Percentiles rank a stretch among this genome's conserved stretches.
phyloP scores from a whole-genome alignment of 208 protist genomes.

The Trypanosoma caninum region DNA sequence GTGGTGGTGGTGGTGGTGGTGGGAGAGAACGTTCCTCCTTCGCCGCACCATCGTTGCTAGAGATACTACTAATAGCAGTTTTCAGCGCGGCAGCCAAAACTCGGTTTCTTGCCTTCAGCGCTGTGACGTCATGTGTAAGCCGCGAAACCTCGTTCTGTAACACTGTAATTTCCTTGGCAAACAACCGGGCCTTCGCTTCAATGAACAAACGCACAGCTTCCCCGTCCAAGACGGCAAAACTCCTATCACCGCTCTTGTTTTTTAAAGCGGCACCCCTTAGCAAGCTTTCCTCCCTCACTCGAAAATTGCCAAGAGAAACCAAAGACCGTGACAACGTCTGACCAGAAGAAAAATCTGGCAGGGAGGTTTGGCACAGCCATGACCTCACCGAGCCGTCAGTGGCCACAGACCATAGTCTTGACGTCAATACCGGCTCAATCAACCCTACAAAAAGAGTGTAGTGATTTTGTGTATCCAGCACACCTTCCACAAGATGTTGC shows the following conservation, averaged over 20 bases:
- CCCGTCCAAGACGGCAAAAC: constrained; percentile 4
- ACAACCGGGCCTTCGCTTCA: constrained; percentile 25
- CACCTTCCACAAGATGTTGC: constrained; percentile 15
- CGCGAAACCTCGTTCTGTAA: constrained; percentile 15
- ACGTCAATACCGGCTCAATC: constrained; percentile 40
- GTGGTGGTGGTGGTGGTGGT: constrained; percentile 3
- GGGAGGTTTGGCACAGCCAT: constrained; percentile 33
- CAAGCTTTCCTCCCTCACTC: background rate
- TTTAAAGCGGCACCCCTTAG: background rate
- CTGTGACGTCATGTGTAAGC: constrained; percentile 21
- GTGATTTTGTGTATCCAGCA: background rate
- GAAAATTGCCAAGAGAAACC: too few relatives aligned
- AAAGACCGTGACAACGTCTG: too few relatives aligned
- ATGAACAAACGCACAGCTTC: constrained; percentile 34
- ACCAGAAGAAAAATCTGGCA: background rate
- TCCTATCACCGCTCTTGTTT: background rate
- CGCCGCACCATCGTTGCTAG: constrained; percentile 7
- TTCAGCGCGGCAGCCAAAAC: constrained; percentile 34
- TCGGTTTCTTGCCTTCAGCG: constrained; percentile 33
- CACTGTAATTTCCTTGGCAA: constrained; percentile 19
- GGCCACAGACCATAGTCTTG: constrained; percentile 41
- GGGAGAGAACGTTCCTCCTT: background rate
- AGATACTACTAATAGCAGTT: constrained; percentile 24
- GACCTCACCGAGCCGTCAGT: constrained; percentile 61
- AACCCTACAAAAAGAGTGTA: constrained; percentile 43